Percentiles rank a stretch among this genome's conserved stretches.
phyloP scores from a whole-genome alignment of 129 eudicot genomes.

The Flaveria ramosissima region DNA sequence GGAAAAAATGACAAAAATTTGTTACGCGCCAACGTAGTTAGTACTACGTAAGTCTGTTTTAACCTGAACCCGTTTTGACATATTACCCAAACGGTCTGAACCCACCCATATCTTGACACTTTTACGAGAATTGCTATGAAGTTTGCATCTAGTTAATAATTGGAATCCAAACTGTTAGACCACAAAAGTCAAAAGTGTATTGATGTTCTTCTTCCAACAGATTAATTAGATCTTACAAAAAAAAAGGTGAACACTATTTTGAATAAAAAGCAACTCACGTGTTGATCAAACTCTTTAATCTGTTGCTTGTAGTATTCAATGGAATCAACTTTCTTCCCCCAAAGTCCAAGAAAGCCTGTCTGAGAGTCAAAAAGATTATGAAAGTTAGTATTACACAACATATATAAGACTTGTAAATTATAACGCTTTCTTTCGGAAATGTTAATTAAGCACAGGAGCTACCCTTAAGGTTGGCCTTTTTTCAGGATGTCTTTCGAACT shows the following conservation, averaged over 20 bases:
- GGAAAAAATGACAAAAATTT: neutral
- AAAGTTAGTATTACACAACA: slow-evolving; percentile 4
- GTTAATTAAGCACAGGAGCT: slow-evolving; percentile 12
- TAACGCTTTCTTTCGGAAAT: neutral
- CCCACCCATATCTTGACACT: slow-evolving; percentile 3
- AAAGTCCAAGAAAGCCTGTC: slow-evolving; percentile 93
- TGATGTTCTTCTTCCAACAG: neutral
- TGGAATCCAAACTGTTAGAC: neutral
- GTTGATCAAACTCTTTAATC: slow-evolving; percentile 57
- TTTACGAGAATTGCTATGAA: neutral
- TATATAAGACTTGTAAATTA: neutral
- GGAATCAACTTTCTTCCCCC: slow-evolving; percentile 85
- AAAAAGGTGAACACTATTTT: neutral
- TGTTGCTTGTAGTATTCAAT: slow-evolving; percentile 75
- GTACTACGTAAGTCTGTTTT: neutral
- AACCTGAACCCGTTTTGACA: neutral
- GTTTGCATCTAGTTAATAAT: neutral
- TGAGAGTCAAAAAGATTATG: slow-evolving; percentile 29
- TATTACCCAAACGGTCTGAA: neutral
- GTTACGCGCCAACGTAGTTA: neutral
- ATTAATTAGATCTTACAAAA: neutral
- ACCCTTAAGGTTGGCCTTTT: slow-evolving; percentile 84
- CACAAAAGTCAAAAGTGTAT: slow-evolving; percentile 2
- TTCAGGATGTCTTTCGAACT: slow-evolving; percentile 75
- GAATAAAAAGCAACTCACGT: slow-evolving; percentile 47